Evolutionary conservation across 345 rosid genomes (phyloP).

Genomic region (Erysimum cheiranthoides): DNA sequence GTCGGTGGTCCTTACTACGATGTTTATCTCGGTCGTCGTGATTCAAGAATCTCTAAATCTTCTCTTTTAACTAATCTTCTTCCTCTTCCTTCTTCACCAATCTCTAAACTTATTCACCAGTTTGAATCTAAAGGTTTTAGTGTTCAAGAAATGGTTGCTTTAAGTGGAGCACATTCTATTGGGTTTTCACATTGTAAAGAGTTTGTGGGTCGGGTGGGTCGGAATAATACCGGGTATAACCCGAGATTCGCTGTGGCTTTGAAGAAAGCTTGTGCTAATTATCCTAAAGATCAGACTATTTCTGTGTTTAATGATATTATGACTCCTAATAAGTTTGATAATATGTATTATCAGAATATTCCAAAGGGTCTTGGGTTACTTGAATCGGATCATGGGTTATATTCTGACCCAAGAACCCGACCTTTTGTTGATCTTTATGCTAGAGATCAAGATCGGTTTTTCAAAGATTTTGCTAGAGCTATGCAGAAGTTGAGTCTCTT

Average conservation of each 20-base stretch:
- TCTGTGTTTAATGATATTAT: conserved; percentile 91
- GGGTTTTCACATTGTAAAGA: conserved; percentile 96
- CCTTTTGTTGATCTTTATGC: conserved; percentile 78
- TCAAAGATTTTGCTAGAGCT: conserved; percentile 70
- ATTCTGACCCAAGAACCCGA: conserved; percentile 60
- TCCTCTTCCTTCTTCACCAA: conserved; percentile 68
- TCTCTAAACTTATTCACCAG: conserved; percentile 55
- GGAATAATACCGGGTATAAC: conserved; percentile 63
- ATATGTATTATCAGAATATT: conserved; percentile 77
- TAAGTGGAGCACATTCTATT: conserved; percentile 88
- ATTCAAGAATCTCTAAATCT: conserved; percentile 60
- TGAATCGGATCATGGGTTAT: conserved; percentile 77
- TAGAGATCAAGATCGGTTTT: conserved; percentile 63
- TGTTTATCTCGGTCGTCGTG: conserved; percentile 78
- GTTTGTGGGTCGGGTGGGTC: conserved; percentile 51
- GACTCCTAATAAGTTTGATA: conserved; percentile 91
- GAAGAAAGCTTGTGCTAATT: conserved; percentile 67
- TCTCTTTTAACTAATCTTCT: conserved; percentile 56
- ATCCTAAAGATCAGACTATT: conserved; percentile 64
- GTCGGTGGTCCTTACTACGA: conserved; percentile 78
- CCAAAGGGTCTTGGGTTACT: conserved; percentile 80
- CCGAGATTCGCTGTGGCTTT: conserved; percentile 72
- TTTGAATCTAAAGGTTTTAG: conserved; percentile 67
- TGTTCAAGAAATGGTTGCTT: conserved; percentile 83
- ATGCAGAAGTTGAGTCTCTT: conserved; percentile 82